Evolutionary conservation across 768 basidiomycete species (phyloP).

Genomic region (Psilocybe cubensis): DNA sequence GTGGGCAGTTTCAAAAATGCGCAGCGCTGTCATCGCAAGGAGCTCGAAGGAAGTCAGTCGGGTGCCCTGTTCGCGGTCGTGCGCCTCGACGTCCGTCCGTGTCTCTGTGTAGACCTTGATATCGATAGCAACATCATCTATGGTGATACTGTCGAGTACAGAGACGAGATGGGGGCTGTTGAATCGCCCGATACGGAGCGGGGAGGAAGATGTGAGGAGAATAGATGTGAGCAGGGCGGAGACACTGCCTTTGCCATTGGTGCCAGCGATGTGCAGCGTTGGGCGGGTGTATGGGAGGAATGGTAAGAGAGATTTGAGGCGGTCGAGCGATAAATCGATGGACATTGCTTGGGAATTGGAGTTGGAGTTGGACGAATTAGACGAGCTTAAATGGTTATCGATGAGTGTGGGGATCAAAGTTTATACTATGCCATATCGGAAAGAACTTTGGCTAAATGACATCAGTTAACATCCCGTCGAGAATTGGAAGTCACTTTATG

Average conservation of each 20-base stretch:
- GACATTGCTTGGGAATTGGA: constrained; percentile 43
- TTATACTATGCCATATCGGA: no score
- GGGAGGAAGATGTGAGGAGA: constrained; percentile 55
- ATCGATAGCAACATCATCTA: constrained; percentile 60
- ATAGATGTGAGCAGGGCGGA: constrained; percentile 83
- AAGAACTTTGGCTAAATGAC: no score
- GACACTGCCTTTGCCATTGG: constrained; percentile 97
- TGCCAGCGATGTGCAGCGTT: constrained; percentile 90
- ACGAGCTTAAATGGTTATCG: no score
- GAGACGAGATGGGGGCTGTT: constrained; percentile 92
- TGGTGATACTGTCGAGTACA: constrained; percentile 73
- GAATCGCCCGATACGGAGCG: constrained; percentile 76
- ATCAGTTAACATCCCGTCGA: no score
- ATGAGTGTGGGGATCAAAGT: no score
- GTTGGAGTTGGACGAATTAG: background rate
- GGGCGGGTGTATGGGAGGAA: constrained; percentile 72
- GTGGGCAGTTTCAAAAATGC: constrained; percentile 67
- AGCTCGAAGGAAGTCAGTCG: constrained; percentile 81
- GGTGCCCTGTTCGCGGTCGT: constrained; percentile 46
- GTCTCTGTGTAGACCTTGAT: constrained; percentile 51
- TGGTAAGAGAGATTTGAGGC: constrained; percentile 54
- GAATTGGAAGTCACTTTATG: no score
- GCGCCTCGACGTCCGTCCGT: constrained; percentile 48
- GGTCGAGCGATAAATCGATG: constrained; percentile 70
- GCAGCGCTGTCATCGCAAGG: constrained; percentile 79